These are phyloP conservation scores for Cunninghamia lanceolata DNA, from an alignment of 75 land plant genomes.

Conservation along the genomic window DNA sequence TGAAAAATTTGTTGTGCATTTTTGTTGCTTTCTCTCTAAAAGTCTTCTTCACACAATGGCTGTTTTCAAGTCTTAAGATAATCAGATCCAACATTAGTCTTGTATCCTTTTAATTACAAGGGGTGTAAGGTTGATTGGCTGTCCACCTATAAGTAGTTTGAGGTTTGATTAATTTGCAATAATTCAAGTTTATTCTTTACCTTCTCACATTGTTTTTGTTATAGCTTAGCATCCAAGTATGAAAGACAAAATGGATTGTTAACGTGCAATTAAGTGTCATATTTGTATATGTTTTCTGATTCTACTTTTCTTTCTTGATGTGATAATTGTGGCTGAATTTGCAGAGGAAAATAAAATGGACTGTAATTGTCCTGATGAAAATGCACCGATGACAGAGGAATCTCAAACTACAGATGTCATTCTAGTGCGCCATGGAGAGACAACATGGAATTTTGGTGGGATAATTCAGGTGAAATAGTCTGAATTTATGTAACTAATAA, in stretches of 20 bases:
- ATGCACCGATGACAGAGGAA: neutral
- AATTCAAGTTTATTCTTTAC: neutral
- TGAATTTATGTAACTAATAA: neutral
- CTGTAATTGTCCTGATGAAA: neutral
- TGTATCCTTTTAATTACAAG: too few species aligned
- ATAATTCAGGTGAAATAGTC: neutral
- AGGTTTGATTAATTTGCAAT: neutral
- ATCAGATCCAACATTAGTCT: neutral
- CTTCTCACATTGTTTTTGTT: too few species aligned
- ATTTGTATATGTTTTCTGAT: neutral
- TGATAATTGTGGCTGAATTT: neutral
- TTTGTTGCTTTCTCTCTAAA: neutral
- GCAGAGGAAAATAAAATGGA: neutral
- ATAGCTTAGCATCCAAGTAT: too few species aligned
- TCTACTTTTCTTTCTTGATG: neutral
- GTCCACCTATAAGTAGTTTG: neutral
- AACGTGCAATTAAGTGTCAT: neutral
- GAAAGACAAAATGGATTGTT: neutral
- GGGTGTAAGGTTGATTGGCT: neutral
- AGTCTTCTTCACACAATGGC: neutral
- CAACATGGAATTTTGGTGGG: neutral
- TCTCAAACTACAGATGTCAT: neutral
- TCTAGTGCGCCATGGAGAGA: constrained; percentile 1
- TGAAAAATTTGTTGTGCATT: neutral
- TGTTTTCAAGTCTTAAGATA: neutral